phyloP scores from a whole-genome alignment of 768 basidiomycete species.

The Cystobasidium onofrii region DNA sequence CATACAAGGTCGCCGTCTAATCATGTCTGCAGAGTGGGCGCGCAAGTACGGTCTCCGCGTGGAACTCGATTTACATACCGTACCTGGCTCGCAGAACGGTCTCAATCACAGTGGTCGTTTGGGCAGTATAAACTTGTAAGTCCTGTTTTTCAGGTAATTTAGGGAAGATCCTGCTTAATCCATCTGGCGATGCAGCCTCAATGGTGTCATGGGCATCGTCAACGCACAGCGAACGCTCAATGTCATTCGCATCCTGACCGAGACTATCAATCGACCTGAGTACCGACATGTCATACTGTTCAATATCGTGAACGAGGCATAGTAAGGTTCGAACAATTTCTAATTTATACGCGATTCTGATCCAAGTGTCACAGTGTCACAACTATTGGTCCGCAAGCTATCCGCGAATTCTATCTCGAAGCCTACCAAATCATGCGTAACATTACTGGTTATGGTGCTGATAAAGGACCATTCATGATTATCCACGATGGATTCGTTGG shows the following conservation, averaged over 20 bases:
- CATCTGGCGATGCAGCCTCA: conserved; percentile 9
- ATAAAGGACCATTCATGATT: conserved; percentile 67
- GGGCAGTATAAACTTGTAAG: conserved; percentile 67
- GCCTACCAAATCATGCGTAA: conserved; percentile 72
- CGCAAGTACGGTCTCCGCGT: conserved; percentile 93
- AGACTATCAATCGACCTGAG: conserved; percentile 83
- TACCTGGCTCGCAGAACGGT: conserved; percentile 75
- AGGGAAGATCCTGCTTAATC: conserved; percentile 52
- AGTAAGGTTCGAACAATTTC: conserved; percentile 47
- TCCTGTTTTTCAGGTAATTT: no score
- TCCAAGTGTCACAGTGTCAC: not conserved
- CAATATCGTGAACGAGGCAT: conserved; percentile 69
- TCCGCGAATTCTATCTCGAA: conserved; percentile 59
- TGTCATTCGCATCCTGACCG: conserved; percentile 76
- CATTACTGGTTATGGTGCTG: conserved; percentile 65
- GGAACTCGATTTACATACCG: conserved; percentile 76
- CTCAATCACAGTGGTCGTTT: conserved; percentile 84
- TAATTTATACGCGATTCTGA: conserved; percentile 21
- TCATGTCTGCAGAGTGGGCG: conserved; percentile 66
- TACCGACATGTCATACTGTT: conserved; percentile 79
- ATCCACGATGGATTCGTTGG: conserved; percentile 80
- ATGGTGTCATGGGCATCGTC: conserved; percentile 74
- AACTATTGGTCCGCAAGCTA: conserved; percentile 16
- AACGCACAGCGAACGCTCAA: conserved; percentile 86
- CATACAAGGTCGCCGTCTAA: no score